Conservation (phyloP, 1,139 yeast species). For the Geotrichum carabidarum region DNA sequence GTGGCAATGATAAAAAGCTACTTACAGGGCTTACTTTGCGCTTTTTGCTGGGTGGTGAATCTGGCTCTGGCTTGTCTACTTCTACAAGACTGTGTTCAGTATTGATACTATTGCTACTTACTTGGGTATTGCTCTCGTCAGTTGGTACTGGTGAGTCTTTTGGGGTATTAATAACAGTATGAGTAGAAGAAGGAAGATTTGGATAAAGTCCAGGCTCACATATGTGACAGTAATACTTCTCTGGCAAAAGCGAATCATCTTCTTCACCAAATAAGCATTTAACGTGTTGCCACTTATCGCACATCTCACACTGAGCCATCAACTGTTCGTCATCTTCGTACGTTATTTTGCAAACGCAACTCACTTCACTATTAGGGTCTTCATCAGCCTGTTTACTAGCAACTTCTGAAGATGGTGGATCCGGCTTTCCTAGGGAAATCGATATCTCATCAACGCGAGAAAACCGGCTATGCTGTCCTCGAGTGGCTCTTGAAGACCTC, state of each 20-base stretch:
- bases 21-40: constrained; percentile 6
- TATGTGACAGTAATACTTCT: constrained; percentile 46
- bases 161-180: background rate
- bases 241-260: constrained; percentile 42
- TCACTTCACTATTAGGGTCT: constrained; percentile 30
- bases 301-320: constrained; percentile 75
- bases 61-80: background rate
- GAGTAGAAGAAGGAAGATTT: constrained; percentile 23
- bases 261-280: constrained; percentile 59
- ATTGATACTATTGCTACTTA: constrained; percentile 4
- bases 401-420: background rate
- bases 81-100: constrained; percentile 10
- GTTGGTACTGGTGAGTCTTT: background rate
- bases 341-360: constrained; percentile 58
- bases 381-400: constrained; percentile 21
- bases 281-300: constrained; percentile 83
- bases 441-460: constrained; percentile 28
- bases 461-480: constrained; percentile 41
- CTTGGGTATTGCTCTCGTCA: constrained; percentile 1
- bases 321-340: constrained; percentile 55
- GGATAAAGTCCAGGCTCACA: constrained; percentile 46
- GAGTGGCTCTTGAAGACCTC: constrained; percentile 43
- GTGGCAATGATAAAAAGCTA: background rate
- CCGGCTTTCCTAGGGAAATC: constrained; percentile 1
- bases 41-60: constrained; percentile 9